A percentile compares a stretch with the other conserved stretches of the same genome.
Evolutionary conservation across 768 basidiomycete species (phyloP).

Genomic region (Russula brevipes): DNA sequence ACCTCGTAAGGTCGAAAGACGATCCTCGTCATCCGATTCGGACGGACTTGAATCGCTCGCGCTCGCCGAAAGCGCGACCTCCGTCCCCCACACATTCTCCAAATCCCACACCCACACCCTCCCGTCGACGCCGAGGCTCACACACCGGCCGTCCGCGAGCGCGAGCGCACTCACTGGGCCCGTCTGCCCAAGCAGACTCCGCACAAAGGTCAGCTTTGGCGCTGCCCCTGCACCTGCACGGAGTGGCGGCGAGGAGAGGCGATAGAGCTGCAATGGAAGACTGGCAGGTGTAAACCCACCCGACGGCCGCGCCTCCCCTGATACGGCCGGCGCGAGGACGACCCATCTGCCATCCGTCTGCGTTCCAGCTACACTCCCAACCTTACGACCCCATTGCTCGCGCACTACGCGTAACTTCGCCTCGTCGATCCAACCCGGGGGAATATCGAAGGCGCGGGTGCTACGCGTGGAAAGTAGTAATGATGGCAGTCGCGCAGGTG

Average conservation of each 20-base stretch:
- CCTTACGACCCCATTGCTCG: constrained; percentile 76
- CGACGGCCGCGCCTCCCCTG: constrained; percentile 2
- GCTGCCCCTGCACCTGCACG: constrained; percentile 42
- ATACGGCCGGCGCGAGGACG: constrained; percentile 58
- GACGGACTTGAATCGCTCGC: constrained; percentile 26
- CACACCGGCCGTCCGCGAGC: constrained; percentile 77
- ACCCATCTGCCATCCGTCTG: constrained; percentile 86
- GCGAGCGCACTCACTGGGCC: constrained; percentile 63
- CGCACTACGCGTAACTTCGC: constrained; percentile 55
- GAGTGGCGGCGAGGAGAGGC: constrained; percentile 55
- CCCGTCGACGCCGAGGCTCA: constrained; percentile 66
- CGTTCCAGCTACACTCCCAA: constrained; percentile 61
- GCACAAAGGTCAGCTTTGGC: constrained; percentile 66
- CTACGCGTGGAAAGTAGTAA: constrained; percentile 48
- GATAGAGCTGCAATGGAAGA: constrained; percentile 65
- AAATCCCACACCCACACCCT: constrained; percentile 86
- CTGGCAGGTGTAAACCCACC: constrained; percentile 32
- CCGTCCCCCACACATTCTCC: constrained; percentile 45
- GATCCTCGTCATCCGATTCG: constrained; percentile 2
- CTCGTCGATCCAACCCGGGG: constrained; percentile 67
- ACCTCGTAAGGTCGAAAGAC: constrained; percentile 28
- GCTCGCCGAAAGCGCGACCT: constrained; percentile 32
- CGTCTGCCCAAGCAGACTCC: constrained; percentile 63
- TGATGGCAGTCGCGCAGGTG: constrained; percentile 41
- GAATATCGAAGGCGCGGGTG: constrained; percentile 64